Evolutionary conservation across 2,329 filamentous ascomycete genomes (phyloP), one percentile per base, ranked within the genome.

Genomic region (Trichoderma sp.): DNA sequence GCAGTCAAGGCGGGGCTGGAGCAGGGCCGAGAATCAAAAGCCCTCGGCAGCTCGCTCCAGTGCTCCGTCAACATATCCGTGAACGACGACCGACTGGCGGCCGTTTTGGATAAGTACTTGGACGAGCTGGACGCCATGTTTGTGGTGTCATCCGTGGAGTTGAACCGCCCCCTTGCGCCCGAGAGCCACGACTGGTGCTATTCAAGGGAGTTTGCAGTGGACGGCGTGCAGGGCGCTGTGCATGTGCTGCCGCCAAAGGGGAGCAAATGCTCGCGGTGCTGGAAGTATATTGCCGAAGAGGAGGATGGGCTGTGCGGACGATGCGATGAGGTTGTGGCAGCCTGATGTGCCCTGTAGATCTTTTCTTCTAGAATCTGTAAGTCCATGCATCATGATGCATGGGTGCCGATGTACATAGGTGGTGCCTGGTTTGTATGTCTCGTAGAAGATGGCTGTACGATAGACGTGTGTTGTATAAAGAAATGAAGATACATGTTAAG

Each of bases 221-320:
- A 76, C 49, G 82, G 77, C 30, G 46, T 61, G 21, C 73, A 72
- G 69, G 81, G 80, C 39, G 79, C 73, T 34, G 83, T 83, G 26
- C 79, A 81, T 72, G 83, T 85, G 26, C 72, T 84, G 61, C 84
- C 86, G 68, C 86, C 86, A 1, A 77, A 74, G 73, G 75, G 83
- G 14, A 80, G 84, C 58, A 99, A 98, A 79, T 99, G 96, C 77
- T 85, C 87, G 0, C 85, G 96, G 61, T 99, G 96, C 81, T 99
- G 96, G 96, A 88, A 91, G 71, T 97, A 93, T 78, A 85, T 91
- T 28, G 89, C 91, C n/a, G 82, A 86, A n/a, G 80, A 80, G 59
- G 85, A 90, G 73, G 88, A 91, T 21, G 78, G 82, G 49, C 81
- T 97, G 21, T 98, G 95, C 79, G 80, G 79, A 59, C 84, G 93